Evolutionary conservation across 208 protist species (phyloP).

Genomic region (Chromosphaera perkinsii): DNA sequence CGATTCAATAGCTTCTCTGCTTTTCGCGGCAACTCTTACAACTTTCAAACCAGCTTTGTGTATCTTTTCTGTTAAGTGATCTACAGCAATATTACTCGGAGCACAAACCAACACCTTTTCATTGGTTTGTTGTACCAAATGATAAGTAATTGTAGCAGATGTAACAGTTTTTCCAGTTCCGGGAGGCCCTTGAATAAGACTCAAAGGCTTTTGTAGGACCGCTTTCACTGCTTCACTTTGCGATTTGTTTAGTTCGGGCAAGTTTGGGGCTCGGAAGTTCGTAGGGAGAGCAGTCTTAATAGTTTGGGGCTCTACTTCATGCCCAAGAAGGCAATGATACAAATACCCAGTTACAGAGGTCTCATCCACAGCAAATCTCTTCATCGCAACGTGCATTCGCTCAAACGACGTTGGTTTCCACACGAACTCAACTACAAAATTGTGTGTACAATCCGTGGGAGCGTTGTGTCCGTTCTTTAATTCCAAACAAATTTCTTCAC

Average conservation of each 20-base stretch:
- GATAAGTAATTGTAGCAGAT: slow-evolving; percentile 84
- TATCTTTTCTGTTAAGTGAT: slow-evolving; percentile 89
- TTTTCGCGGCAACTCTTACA: slow-evolving; percentile 82
- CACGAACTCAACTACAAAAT: slow-evolving; percentile 79
- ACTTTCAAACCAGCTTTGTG: slow-evolving; percentile 83
- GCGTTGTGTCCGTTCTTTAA: slow-evolving; percentile 24
- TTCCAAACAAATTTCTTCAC: neutral
- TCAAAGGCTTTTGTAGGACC: slow-evolving; percentile 69
- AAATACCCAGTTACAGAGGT: slow-evolving; percentile 70
- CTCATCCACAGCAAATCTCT: slow-evolving; percentile 72
- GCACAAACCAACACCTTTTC: slow-evolving; percentile 77
- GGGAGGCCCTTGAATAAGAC: slow-evolving; percentile 82
- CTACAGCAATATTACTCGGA: slow-evolving; percentile 91
- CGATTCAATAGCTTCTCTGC: slow-evolving; percentile 68
- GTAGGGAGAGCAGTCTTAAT: slow-evolving; percentile 35
- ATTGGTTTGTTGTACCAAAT: slow-evolving; percentile 62
- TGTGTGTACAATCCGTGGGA: slow-evolving; percentile 33
- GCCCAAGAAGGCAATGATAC: slow-evolving; percentile 82
- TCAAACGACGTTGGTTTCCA: slow-evolving; percentile 80
- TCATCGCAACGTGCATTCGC: slow-evolving; percentile 74
- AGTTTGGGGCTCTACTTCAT: slow-evolving; percentile 55
- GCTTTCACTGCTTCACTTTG: slow-evolving; percentile 69
- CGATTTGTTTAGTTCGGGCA: slow-evolving; percentile 83
- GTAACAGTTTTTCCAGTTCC: slow-evolving; percentile 96
- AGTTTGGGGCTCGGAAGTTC: slow-evolving; percentile 49